Evolutionary conservation across 345 rosid species (phyloP).

Genomic region (Geranium rotundifolium): DNA sequence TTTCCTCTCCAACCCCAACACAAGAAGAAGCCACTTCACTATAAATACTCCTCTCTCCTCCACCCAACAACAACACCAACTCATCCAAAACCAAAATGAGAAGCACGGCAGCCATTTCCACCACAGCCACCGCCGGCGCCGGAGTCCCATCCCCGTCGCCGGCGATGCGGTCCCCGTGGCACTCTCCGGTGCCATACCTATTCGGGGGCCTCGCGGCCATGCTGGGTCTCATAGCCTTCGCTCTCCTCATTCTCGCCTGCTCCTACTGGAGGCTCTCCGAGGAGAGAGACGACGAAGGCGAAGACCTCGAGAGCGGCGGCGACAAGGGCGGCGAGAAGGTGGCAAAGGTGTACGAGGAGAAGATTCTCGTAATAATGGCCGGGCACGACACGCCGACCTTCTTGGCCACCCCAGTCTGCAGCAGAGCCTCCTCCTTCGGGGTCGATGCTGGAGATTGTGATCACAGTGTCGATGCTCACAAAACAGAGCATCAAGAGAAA

Average conservation of each 20-base stretch:
- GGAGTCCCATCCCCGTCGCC: background rate
- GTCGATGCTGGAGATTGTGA: conserved; percentile 13
- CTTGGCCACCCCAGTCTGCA: conserved; percentile 63
- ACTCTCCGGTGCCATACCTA: conserved; percentile 87
- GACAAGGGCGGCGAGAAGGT: no score
- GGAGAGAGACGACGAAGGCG: conserved; percentile 13
- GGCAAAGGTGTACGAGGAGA: conserved; percentile 30
- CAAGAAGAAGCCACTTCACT: no score
- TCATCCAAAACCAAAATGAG: no score
- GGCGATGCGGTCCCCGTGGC: conserved; percentile 55
- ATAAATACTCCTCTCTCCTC: no score
- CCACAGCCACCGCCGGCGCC: no score
- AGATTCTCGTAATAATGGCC: conserved; percentile 80
- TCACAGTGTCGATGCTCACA: no score
- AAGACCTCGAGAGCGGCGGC: conserved; percentile 9
- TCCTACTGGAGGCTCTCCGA: conserved; percentile 90
- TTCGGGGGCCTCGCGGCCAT: conserved; percentile 93
- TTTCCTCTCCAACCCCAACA: no score
- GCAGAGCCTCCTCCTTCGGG: conserved; percentile 31
- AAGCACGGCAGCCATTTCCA: no score
- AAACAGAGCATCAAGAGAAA: no score
- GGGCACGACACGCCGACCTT: conserved; percentile 61
- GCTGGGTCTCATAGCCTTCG: conserved; percentile 84
- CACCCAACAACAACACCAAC: no score
- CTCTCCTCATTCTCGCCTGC: conserved; percentile 80